Evolutionary conservation across 176 grass and related monocot genomes (phyloP).

Genomic region (Poa annua): DNA sequence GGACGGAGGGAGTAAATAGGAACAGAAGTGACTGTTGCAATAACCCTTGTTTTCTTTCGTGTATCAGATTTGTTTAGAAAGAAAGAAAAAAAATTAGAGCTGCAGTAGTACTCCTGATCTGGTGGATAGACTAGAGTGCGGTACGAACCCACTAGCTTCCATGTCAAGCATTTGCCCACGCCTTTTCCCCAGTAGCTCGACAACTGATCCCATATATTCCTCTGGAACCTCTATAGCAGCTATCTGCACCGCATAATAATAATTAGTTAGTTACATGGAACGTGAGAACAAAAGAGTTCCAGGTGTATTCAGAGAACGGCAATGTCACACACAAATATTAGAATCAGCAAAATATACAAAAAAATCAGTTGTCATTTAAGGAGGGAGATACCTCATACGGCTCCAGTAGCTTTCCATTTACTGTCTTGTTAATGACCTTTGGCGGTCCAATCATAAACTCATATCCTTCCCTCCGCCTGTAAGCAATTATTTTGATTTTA

Average conservation of each 20-base stretch:
- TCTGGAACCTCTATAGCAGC: slow-evolving; percentile 96
- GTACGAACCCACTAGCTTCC: slow-evolving; percentile 76
- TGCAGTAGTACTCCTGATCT: not conserved
- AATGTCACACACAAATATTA: slow-evolving; percentile 29
- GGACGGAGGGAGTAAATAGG: not conserved
- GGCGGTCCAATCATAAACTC: slow-evolving; percentile 99
- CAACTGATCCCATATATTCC: slow-evolving; percentile 83
- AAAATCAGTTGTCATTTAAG: not conserved
- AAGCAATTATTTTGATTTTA: slow-evolving; percentile 37
- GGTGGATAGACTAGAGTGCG: slow-evolving; percentile 26
- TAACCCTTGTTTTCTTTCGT: not conserved
- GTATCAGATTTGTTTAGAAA: not conserved
- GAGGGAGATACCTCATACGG: slow-evolving; percentile 79
- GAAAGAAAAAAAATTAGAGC: not conserved
- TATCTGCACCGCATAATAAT: slow-evolving; percentile 67
- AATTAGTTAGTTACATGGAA: slow-evolving; percentile 34
- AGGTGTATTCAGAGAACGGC: slow-evolving; percentile 16
- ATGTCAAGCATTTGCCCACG: slow-evolving; percentile 96
- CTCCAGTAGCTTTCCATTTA: slow-evolving; percentile 75
- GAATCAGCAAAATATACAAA: slow-evolving; percentile 9
- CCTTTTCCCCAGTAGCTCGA: slow-evolving; percentile 93
- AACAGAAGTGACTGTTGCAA: slow-evolving; percentile 12
- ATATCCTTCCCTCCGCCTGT: slow-evolving; percentile 96
- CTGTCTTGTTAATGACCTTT: slow-evolving; percentile 94
- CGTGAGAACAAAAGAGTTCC: slow-evolving; percentile 36